Base-by-base conservation (phyloP, 75 land plant species). In the Adiantum capillusveneris region DNA sequence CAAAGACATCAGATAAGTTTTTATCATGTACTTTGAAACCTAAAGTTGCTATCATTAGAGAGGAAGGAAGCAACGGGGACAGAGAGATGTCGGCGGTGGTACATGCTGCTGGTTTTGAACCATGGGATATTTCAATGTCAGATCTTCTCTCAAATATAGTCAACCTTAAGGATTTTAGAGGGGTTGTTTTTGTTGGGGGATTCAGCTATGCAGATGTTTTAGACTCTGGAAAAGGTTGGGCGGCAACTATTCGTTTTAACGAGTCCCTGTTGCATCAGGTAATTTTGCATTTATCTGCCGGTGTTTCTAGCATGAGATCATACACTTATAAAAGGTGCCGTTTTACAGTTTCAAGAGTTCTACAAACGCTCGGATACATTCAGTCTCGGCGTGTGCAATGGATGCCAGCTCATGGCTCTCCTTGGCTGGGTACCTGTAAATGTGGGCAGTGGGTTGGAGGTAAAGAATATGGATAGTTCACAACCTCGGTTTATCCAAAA, bases 51-150 rank as follows among this genome's bases (percentile, higher is more conserved):
- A 66, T 93, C 6, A 76, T 93, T 65, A 80, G 98, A 14, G 98
- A 93, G 55, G 98, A 93, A 73, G 98, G 98, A 24, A 93, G 98
- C 84, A 93, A 93, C 71, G 98, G 98, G 11, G 98, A 93, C 55
- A 53, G 98, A 46, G 98, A 93, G 69, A 93, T 93, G 98, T 75
- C 94, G 29, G 98, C 95, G 20, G 88, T 88, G 69, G 87, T 83
- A 30, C 67, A 73, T 58, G 86, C 85, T 56, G 84, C 98, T 24
- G 98, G 98, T 7, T 88, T 93, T 71, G 95, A 93, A 54, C 87
- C 98, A 17, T 93, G 95, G 98, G 98, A 93, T 67, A 57, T 93
- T 30, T 44, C 87, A 19, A 88, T 93, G 98, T 85, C 95, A 17
- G 98, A 93, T 66, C 75, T 93, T 58, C 63, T 88, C 21, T 67